These are phyloP conservation scores for Podaxis rugospora DNA, from an alignment of 768 basidiomycete species.

Conservation along the genomic window DNA sequence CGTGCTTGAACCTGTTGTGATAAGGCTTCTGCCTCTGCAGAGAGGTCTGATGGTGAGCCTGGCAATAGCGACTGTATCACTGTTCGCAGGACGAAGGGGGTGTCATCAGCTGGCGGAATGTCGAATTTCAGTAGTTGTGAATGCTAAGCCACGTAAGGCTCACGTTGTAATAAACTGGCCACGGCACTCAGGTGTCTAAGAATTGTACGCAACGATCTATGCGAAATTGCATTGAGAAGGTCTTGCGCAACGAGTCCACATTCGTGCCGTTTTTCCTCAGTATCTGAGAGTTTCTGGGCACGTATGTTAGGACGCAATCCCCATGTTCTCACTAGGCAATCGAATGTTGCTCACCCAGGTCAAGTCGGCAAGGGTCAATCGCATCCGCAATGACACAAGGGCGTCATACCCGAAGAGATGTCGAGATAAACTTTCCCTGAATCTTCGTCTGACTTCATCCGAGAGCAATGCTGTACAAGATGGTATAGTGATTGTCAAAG, in stretches of 20 bases:
- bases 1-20: constrained; percentile 23
- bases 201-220: constrained; percentile 48
- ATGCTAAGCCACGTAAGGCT: constrained; percentile 16
- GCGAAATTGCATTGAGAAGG: constrained; percentile 48
- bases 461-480: constrained; percentile 21
- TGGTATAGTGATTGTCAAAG: constrained; percentile 25
- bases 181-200: constrained; percentile 54
- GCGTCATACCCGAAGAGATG: constrained; percentile 63
- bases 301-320: neutral
- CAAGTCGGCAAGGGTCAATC: constrained; percentile 49
- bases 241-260: constrained; percentile 51
- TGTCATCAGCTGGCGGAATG: constrained; percentile 44
- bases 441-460: constrained; percentile 36
- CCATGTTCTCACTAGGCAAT: neutral
- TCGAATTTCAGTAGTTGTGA: neutral
- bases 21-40: constrained; percentile 29
- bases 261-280: constrained; percentile 32
- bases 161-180: constrained; percentile 39
- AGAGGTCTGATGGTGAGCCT: constrained; percentile 38
- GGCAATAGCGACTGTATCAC: constrained; percentile 56
- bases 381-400: constrained; percentile 50
- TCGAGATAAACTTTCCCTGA: constrained; percentile 45
- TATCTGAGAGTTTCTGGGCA: constrained; percentile 45
- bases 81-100: constrained; percentile 61
- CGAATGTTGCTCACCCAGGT: constrained; percentile 33